These are phyloP conservation scores for Pulveroboletus sp. DNA, from an alignment of 768 basidiomycete genomes.

Conservation along the genomic window DNA sequence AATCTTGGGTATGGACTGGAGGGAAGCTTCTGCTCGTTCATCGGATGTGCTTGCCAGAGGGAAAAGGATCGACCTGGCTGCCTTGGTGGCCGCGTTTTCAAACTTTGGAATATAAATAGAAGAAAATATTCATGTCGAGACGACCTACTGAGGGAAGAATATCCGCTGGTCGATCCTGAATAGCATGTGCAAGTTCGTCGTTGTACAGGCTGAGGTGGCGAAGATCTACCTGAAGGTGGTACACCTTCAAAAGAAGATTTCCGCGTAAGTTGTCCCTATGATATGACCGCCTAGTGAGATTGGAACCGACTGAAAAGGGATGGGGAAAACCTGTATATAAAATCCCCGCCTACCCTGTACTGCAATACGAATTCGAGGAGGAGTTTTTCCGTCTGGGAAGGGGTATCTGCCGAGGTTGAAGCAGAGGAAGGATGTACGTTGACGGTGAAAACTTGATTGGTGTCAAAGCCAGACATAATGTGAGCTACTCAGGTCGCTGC, in stretches of 20 bases:
- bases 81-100: constrained; percentile 85
- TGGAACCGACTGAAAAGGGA: not conserved
- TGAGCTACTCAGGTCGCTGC: not conserved
- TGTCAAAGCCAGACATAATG: constrained; percentile 85
- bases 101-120: constrained; percentile 50
- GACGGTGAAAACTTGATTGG: constrained; percentile 77
- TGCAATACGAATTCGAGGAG: constrained; percentile 84
- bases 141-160: constrained; percentile 76
- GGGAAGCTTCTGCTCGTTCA: constrained; percentile 44
- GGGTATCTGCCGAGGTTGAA: constrained; percentile 60
- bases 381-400: constrained; percentile 77
- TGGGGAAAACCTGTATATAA: constrained; percentile 75
- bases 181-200: constrained; percentile 88
- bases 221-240: constrained; percentile 84
- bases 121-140: not conserved
- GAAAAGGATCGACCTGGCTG: constrained; percentile 80
- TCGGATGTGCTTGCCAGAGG: constrained; percentile 62
- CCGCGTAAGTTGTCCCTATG: constrained; percentile 81
- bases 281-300: not conserved
- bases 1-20: constrained; percentile 60
- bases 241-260: constrained; percentile 85
- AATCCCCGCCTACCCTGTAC: constrained; percentile 87
- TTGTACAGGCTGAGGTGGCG: constrained; percentile 79
- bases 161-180: constrained; percentile 88
- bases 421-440: constrained; percentile 60